phyloP scores from a whole-genome alignment of 345 rosid species.

The Aethionema arabicum region DNA sequence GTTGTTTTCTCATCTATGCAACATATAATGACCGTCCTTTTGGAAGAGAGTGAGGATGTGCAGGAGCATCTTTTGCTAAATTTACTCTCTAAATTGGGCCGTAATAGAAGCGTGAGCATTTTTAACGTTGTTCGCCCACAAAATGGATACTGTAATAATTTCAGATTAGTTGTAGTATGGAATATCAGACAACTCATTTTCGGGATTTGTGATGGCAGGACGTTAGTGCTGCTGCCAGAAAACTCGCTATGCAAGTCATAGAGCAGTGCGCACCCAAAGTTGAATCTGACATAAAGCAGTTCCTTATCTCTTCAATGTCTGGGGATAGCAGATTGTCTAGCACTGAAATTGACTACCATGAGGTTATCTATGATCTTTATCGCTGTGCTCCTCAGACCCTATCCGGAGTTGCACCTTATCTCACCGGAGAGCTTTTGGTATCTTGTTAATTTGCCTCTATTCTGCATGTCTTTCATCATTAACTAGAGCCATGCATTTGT shows the following conservation, averaged over 20 bases:
- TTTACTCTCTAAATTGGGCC: slow-evolving; percentile 74
- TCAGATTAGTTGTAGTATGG: slow-evolving; percentile 1
- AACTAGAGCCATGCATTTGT: slow-evolving; percentile 11
- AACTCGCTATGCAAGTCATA: slow-evolving; percentile 87
- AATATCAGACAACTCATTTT: slow-evolving; percentile 29
- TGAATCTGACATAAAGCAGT: slow-evolving; percentile 83
- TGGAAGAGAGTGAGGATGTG: slow-evolving; percentile 95
- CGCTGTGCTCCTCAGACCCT: slow-evolving; percentile 82
- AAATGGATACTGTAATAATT: slow-evolving; percentile 8
- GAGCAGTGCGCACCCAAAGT: slow-evolving; percentile 80
- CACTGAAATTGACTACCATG: slow-evolving; percentile 77
- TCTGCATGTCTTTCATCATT: slow-evolving; percentile 13
- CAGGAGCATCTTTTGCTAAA: slow-evolving; percentile 70
- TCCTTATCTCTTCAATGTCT: slow-evolving; percentile 84
- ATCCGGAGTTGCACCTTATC: slow-evolving; percentile 81
- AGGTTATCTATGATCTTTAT: slow-evolving; percentile 81
- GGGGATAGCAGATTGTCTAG: slow-evolving; percentile 60
- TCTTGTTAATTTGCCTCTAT: slow-evolving; percentile 18
- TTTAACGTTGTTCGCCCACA: slow-evolving; percentile 13
- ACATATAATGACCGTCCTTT: slow-evolving; percentile 74
- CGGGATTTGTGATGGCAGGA: slow-evolving; percentile 50
- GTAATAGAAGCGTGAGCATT: slow-evolving; percentile 63
- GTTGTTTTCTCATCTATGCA: slow-evolving; percentile 87
- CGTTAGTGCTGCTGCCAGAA: slow-evolving; percentile 63
- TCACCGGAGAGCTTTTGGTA: slow-evolving; percentile 98